Conservation (phyloP, 495 filamentous ascomycete species). For the Articulospora tetracladia region DNA sequence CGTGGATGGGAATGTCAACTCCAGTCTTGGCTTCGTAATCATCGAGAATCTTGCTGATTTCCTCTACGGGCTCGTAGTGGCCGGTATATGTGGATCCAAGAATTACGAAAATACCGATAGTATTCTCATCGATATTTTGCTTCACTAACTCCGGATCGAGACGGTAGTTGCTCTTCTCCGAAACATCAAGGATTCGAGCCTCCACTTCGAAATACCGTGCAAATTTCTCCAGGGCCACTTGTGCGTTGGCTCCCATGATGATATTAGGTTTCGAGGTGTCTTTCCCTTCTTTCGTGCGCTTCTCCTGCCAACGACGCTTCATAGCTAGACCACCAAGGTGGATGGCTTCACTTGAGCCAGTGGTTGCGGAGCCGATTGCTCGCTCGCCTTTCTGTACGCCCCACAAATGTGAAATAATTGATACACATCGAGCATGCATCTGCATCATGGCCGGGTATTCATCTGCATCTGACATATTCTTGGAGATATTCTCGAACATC, state of each 20-base stretch:
- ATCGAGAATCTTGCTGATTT: conserved; percentile 62
- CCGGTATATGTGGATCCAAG: conserved; percentile 73
- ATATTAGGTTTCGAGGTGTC: conserved; percentile 65
- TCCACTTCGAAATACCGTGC: conserved; percentile 78
- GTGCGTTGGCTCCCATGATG: conserved; percentile 74
- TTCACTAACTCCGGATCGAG: conserved; percentile 61
- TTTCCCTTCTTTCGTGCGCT: conserved; percentile 53
- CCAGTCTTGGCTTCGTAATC: conserved; percentile 61
- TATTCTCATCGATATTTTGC: conserved; percentile 72
- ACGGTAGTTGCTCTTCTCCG: conserved; percentile 54
- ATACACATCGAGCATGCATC: conserved; percentile 68
- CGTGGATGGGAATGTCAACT: conserved; percentile 67
- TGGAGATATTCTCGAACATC: conserved; percentile 64
- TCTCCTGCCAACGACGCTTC: conserved; percentile 76
- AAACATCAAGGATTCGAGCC: conserved; percentile 64
- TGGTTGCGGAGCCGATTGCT: conserved; percentile 69
- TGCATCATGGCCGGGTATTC: conserved; percentile 74
- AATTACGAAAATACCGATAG: conserved; percentile 74
- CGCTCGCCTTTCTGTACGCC: conserved; percentile 59
- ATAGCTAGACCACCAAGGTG: conserved; percentile 74
- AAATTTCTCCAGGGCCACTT: conserved; percentile 72
- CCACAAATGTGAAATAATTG: conserved; percentile 70
- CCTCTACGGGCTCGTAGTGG: conserved; percentile 72
- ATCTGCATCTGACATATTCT: conserved; percentile 68
- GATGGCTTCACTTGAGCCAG: conserved; percentile 70